Evolutionary conservation across 208 protist species (phyloP).

Genomic region (Wallacemonas sp.): DNA sequence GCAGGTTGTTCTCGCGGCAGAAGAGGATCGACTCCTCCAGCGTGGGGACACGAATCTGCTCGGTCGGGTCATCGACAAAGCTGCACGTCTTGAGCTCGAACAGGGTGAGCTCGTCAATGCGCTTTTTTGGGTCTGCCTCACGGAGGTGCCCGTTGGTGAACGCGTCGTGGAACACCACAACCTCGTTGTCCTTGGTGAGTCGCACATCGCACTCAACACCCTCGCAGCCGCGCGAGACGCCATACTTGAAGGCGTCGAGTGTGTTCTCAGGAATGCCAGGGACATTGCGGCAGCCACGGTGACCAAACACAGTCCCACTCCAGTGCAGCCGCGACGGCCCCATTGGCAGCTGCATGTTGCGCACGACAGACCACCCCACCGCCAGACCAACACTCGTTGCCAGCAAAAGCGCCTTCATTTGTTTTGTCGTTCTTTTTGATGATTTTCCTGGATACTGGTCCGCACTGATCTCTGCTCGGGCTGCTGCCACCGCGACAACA

Average conservation of each 20-base stretch:
- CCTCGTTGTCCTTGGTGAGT: constrained; percentile 85
- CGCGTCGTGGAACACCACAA: constrained; percentile 85
- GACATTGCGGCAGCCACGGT: constrained; percentile 81
- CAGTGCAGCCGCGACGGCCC: constrained; percentile 76
- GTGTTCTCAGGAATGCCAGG: constrained; percentile 86
- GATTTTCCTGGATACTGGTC: no score
- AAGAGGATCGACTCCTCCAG: constrained; percentile 86
- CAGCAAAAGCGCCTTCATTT: constrained; percentile 19
- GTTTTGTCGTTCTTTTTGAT: not conserved
- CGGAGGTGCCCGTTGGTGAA: constrained; percentile 45
- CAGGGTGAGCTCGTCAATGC: constrained; percentile 73
- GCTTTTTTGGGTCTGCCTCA: constrained; percentile 38
- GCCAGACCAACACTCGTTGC: constrained; percentile 36
- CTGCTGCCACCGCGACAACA: no score
- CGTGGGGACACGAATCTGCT: constrained; percentile 75
- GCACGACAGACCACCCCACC: constrained; percentile 66
- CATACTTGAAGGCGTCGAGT: constrained; percentile 84
- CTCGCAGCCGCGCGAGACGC: constrained; percentile 57
- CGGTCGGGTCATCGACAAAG: constrained; percentile 66
- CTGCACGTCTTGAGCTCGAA: constrained; percentile 69
- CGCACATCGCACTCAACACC: constrained; percentile 87
- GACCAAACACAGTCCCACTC: constrained; percentile 84
- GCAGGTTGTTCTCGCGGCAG: constrained; percentile 71
- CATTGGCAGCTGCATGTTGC: constrained; percentile 69
- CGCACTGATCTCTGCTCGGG: no score